Base-by-base conservation (phyloP, 805 yeast species). In the Wickerhamiella kazuoi region DNA sequence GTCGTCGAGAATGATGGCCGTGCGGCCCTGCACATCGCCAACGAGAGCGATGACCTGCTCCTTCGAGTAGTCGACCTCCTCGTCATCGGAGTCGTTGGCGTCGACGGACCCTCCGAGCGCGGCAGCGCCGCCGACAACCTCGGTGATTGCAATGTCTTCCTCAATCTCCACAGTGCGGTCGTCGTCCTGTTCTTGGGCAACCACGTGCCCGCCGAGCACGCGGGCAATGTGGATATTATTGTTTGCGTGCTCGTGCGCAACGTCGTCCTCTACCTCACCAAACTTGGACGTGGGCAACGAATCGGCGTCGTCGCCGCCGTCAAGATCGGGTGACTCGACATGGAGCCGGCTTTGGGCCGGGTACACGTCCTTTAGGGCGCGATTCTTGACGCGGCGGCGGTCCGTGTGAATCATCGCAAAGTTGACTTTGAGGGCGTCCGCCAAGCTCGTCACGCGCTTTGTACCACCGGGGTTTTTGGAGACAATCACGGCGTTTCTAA, bases 381-480 rank as follows among this genome's bases (percentile, higher is more conserved):
- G 42, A 59, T 80, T 94, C 50, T 78, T 78, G 34, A 77, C 71
- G 61, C 98, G 76, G 61, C 96, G 77, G 55, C 97, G 74, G 62
- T 90, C 99, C 17, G 98, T 90, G 57, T 90, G 97, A 49, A 93
- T 87, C 97, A 90, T 87, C 43, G 98, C 99, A 56, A 90, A 90
- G 59, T 90, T 84, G 49, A 90, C 81, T 62, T 87, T 87, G 51
- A 90, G 68, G 30, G 93, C 75, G 62, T 93, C 98, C n/a, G 98
- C 98, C 51, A 90, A 67, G 1, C 96, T 86, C 16, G 99, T 90
- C 39, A 90, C 99, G 49, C 98, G 72, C 59, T 90, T 90, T 17
- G 99, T 86, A 41, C 98, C 98, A 46, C 98, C 99, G 17, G 99
- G 97, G 61, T 90, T 90, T 58, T 90, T 90, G n/a, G 96, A 84